A percentile compares a stretch with the other conserved stretches of the same genome.
Evolutionary conservation across 2,329 filamentous ascomycete species (phyloP).

Genomic region (Penicillium sp.): DNA sequence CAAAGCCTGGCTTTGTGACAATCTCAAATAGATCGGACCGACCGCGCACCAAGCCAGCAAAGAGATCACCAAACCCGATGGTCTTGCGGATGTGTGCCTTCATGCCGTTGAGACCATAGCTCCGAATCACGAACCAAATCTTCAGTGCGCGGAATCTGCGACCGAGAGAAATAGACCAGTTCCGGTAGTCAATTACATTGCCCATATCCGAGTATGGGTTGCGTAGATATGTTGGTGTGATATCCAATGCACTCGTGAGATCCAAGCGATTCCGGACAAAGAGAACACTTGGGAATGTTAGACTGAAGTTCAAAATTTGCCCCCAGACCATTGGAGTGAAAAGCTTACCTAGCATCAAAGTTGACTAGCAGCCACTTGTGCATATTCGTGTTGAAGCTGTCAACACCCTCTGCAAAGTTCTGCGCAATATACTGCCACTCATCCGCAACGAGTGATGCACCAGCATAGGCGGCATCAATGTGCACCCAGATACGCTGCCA

Average conservation of each 20-base stretch:
- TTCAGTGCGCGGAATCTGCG: slow-evolving; percentile 85
- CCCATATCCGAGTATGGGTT: slow-evolving; percentile 79
- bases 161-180: slow-evolving; percentile 95
- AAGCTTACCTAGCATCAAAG: slow-evolving; percentile 66
- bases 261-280: slow-evolving; percentile 74
- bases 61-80: slow-evolving; percentile 67
- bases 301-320: not conserved
- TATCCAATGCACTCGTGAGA: slow-evolving; percentile 75
- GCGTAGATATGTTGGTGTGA: slow-evolving; percentile 77
- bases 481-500: slow-evolving; percentile 79
- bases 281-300: slow-evolving; percentile 61
- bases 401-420: slow-evolving; percentile 63
- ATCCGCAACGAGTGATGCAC: slow-evolving; percentile 76
- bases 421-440: slow-evolving; percentile 71
- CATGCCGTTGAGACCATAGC: slow-evolving; percentile 75
- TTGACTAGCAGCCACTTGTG: slow-evolving; percentile 97
- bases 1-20: slow-evolving; percentile 72
- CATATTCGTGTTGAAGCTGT: slow-evolving; percentile 93
- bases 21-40: slow-evolving; percentile 73
- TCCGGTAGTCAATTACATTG: slow-evolving; percentile 88
- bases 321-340: no score
- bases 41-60: slow-evolving; percentile 60
- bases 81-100: slow-evolving; percentile 70
- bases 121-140: slow-evolving; percentile 90
- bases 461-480: slow-evolving; percentile 90